Percentiles rank a stretch among this genome's conserved stretches.
Conservation (phyloP, 306 rosid species). For the Vigna trinervia region DNA sequence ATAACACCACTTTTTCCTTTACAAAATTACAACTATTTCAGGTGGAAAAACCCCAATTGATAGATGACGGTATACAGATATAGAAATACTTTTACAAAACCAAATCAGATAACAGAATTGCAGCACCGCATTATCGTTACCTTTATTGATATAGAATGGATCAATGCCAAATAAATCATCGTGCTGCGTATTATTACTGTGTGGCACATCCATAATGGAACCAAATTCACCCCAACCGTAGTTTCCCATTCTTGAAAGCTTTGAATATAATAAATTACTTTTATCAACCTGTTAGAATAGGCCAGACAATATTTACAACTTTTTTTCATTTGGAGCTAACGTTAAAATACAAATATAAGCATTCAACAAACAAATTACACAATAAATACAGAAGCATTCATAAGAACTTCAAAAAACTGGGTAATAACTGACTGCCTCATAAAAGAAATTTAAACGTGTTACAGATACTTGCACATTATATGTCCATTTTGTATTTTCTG, state of each 20-base stretch:
- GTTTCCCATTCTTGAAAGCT: constrained; percentile 65
- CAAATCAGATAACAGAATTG: background rate
- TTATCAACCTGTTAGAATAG: constrained; percentile 57
- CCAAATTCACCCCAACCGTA: constrained; percentile 79
- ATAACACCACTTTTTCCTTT: background rate
- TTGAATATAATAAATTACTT: constrained; percentile 44
- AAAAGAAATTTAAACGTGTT: background rate
- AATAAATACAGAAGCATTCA: background rate
- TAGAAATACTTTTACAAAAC: background rate
- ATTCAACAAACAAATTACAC: no score
- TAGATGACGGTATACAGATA: constrained; percentile 12
- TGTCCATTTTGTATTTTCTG: background rate
- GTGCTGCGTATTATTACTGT: constrained; percentile 46
- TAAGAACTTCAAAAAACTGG: background rate
- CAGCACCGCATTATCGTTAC: constrained; percentile 44
- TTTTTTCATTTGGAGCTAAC: constrained; percentile 1
- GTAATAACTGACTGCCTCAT: background rate
- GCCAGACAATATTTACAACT: constrained; percentile 18
- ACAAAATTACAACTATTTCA: background rate
- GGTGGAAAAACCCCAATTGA: background rate
- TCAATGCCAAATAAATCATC: constrained; percentile 68
- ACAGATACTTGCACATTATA: background rate
- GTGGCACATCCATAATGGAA: constrained; percentile 40
- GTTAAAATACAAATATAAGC: background rate
- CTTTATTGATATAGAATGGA: constrained; percentile 84